Base-by-base conservation (phyloP, 1,139 yeast species). In the Sugiyamaella paludigena region DNA sequence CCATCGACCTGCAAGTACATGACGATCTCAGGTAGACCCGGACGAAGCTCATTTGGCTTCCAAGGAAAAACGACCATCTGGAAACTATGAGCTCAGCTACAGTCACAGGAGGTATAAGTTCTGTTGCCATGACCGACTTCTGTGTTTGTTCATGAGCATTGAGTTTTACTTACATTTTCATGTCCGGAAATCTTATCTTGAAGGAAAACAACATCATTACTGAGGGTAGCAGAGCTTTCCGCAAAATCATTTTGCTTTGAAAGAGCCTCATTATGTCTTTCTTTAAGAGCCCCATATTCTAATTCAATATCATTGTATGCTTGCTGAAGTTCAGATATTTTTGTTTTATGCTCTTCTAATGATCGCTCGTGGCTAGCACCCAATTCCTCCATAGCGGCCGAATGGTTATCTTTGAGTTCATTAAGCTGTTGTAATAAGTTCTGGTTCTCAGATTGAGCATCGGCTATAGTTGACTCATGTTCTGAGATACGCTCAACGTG, bases 201-300 rank as follows among this genome's bases (percentile, higher is more conserved):
- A 13, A 58, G 44, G 7, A 50, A 32, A 34, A 50, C 45, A 32
- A 54, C 48, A 37, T 55, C 54, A 35, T 58, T 49, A 36, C 50
- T 54, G 13, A 58, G 48, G 26, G 48, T 41, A 11, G 58, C 58
- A 34, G 55, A 53, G 26, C 54, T 51, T 34, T 53, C 55, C 7
- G 58, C 57, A 48, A 47, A 54, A 26, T 56, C 58, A 5, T 52
- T 52, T 40, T 56, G 59, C 34, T 46, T 53, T 5, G 50, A 41
- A 43, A 54, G 44, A 1, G 50, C 49, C 13, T 53, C 56, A 6
- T 47, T 36, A 45, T 56, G 48, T 11, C 52, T 45, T 24, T 58
- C 57, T 26, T 37, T 48, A 13, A 42, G 24, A 12, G 44, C 12
- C 11, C 33, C 30, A 11, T 43, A 36, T 26, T 51, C 51, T 36